Percentiles rank a stretch among this genome's conserved stretches.
phyloP scores from a whole-genome alignment of 148 eudicot genomes.

The Agrostemma githago region DNA sequence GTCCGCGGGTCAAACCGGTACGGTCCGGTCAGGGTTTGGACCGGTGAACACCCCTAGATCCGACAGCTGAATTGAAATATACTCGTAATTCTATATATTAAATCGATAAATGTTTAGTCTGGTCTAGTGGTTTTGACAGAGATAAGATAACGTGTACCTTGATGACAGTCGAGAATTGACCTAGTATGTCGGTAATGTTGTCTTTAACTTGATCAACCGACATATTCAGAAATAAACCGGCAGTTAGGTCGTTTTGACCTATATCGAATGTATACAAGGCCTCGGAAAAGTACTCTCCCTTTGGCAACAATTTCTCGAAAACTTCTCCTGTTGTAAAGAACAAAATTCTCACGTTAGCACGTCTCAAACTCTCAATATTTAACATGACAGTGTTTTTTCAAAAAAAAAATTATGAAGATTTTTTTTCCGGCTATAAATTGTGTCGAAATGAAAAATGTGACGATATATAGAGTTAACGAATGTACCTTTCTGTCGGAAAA shows the following conservation, averaged over 20 bases:
- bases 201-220: constrained; percentile 61
- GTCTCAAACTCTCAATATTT: too few relatives aligned
- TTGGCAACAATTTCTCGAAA: constrained; percentile 47
- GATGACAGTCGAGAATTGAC: constrained; percentile 49
- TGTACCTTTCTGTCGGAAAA: constrained; percentile 55
- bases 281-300: constrained; percentile 44
- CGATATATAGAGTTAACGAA: background rate
- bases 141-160: constrained; percentile 35
- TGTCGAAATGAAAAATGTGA: too few relatives aligned
- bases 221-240: constrained; percentile 63
- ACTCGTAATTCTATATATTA: too few relatives aligned
- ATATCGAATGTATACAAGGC: constrained; percentile 84
- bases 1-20: too few relatives aligned
- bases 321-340: constrained; percentile 37
- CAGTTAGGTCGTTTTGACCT: constrained; percentile 80
- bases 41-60: too few relatives aligned
- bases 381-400: too few relatives aligned
- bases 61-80: too few relatives aligned
- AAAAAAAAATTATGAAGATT: too few relatives aligned
- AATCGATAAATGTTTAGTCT: too few relatives aligned
- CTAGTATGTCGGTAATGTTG: constrained; percentile 53
- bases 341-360: background rate
- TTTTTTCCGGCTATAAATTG: too few relatives aligned
- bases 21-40: too few relatives aligned
- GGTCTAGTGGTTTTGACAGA: too few relatives aligned